A percentile compares a stretch with the other conserved stretches of the same genome.
Evolutionary conservation across 441 rosid species (phyloP).

Genomic region (Jatropha multifida): DNA sequence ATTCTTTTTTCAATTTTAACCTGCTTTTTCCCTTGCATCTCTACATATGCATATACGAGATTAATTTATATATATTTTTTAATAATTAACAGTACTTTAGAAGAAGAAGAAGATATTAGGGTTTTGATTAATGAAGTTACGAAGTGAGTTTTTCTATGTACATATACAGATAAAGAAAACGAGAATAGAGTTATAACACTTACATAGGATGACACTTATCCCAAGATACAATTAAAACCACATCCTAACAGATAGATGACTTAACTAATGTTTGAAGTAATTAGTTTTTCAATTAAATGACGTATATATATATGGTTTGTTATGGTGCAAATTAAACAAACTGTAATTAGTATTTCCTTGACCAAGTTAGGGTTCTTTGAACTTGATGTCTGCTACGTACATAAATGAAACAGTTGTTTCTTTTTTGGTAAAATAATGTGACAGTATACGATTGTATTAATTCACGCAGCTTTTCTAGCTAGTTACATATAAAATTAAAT

Average conservation of each 20-base stretch:
- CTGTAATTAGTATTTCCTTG: not conserved
- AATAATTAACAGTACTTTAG: not conserved
- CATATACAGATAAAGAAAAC: no score
- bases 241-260: not conserved
- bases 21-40: no score
- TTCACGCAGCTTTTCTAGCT: not conserved
- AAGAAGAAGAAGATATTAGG: not conserved
- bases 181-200: no score
- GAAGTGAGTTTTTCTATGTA: no score
- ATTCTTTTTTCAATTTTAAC: no score
- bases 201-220: no score
- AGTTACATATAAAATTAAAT: not conserved
- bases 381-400: not conserved
- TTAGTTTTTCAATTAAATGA: not conserved
- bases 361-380: not conserved
- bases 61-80: not conserved
- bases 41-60: no score
- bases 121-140: not conserved
- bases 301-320: not conserved
- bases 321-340: not conserved
- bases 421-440: not conserved
- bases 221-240: no score
- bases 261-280: not conserved
- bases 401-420: not conserved
- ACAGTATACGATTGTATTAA: not conserved